Base-by-base conservation (phyloP, 139 green algal genomes). In the Chlorella sp. region DNA sequence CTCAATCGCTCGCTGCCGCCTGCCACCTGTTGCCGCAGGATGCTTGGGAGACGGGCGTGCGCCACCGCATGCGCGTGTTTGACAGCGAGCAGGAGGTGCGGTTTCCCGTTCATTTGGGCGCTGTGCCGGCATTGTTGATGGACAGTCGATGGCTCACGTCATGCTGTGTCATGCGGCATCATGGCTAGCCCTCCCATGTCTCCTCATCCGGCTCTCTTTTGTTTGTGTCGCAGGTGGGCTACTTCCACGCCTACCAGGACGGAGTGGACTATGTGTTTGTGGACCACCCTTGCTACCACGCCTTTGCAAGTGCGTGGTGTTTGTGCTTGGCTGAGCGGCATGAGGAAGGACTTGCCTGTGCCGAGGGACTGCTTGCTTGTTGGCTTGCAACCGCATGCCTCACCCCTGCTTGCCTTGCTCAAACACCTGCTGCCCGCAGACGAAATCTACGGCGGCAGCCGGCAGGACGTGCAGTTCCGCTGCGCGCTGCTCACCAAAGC, bases 251-350 rank as follows among this genome's bases (percentile, higher is more conserved):
- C 11, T 95, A 88, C 88, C 80, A 92, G 28, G 93, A 98, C 81
- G 93, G 92, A 20, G 96, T 98, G 5, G 95, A 98, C 91, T 95
- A 94, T 69, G 90, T 98, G 24, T 99, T 99, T 84, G 89, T 99
- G 38, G 94, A 98, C 90, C 96, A 99, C 90, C 86, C 94, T 22
- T 88, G 78, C 75, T 98, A 94, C 93, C 90, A 95, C 62, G 77
- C 69, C 32, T 74, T 36, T 24, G 81, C 34, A 60, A 30, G 81
- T 85, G 81, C 77, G 80, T 22, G 43, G 1, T 22, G 43, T 14
- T 16, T 62, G 43, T 11, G 20, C 30, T 41, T 11, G n/a, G n/a
- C n/a, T 41, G n/a, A n/a, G n/a, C n/a, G n/a, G 13, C 22, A 24
- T 65, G 56, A 24, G 56, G 56, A 20, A 30, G 6, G 7, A 24